Percentiles rank a stretch among this genome's conserved stretches.
Evolutionary conservation across 805 yeast species (phyloP).

Genomic region (Schwanniomyces yamadae): DNA sequence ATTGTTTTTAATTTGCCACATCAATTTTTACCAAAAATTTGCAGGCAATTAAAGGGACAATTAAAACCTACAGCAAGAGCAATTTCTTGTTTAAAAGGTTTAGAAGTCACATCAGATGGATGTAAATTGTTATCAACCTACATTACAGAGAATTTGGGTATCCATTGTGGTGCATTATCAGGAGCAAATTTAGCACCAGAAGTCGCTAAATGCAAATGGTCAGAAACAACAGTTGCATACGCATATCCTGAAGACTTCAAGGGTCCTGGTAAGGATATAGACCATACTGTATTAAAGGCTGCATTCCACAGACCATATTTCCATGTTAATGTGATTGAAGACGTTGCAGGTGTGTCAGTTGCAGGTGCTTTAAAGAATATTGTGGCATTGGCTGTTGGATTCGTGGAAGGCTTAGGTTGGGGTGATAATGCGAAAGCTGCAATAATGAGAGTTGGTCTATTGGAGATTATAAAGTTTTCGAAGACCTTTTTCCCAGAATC

Average conservation of each 20-base stretch:
- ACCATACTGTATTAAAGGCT: constrained; percentile 66
- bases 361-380: constrained; percentile 98
- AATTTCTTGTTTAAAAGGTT: constrained; percentile 93
- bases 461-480: constrained; percentile 79
- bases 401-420: constrained; percentile 98
- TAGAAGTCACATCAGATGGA: constrained; percentile 83
- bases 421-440: constrained; percentile 99
- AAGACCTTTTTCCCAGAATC: constrained; percentile 10
- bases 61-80: constrained; percentile 75
- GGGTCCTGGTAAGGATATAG: constrained; percentile 70
- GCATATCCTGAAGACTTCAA: constrained; percentile 66
- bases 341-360: constrained; percentile 93
- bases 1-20: constrained; percentile 95
- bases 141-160: constrained; percentile 76
- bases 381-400: constrained; percentile 94
- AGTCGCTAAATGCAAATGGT: constrained; percentile 93
- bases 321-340: constrained; percentile 91
- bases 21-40: constrained; percentile 82
- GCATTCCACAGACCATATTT: constrained; percentile 97
- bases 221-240: constrained; percentile 97
- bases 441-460: constrained; percentile 90
- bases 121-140: constrained; percentile 79
- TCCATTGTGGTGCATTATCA: constrained; percentile 92
- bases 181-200: constrained; percentile 98
- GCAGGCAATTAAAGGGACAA: constrained; percentile 73